phyloP scores from a whole-genome alignment of 2,329 filamentous ascomycete genomes.

The Penicillium crustosum region DNA sequence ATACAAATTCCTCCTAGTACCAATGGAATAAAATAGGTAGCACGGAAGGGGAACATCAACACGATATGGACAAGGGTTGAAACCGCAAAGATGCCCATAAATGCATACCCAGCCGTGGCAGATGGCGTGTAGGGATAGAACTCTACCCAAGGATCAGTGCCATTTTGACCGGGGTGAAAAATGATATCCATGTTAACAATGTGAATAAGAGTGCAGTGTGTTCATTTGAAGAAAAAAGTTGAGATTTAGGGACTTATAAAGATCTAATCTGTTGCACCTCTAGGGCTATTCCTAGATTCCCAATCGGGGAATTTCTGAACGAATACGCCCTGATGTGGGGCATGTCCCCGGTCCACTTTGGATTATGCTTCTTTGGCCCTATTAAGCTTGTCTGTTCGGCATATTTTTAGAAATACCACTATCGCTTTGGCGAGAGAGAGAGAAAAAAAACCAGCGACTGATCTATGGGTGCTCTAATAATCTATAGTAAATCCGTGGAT shows the following conservation, averaged over 20 bases:
- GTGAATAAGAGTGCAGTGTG: neutral
- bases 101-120: constrained; percentile 35
- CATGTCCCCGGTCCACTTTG: neutral
- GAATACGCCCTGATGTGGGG: constrained; percentile 28
- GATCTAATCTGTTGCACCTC: neutral
- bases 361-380: constrained; percentile 1
- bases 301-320: constrained; percentile 27
- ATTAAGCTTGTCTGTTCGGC: neutral
- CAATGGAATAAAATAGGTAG: constrained; percentile 41
- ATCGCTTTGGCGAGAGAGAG: neutral
- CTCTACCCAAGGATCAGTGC: constrained; percentile 33
- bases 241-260: neutral
- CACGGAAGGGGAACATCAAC: constrained; percentile 32
- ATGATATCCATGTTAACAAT: constrained; percentile 32
- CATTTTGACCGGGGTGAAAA: constrained; percentile 33
- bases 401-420: neutral
- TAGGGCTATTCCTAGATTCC: constrained; percentile 14
- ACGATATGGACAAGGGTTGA: constrained; percentile 32
- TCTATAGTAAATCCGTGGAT: neutral
- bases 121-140: constrained; percentile 42
- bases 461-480: neutral
- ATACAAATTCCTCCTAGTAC: constrained; percentile 40
- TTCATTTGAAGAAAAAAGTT: neutral
- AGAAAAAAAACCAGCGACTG: neutral
- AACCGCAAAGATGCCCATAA: constrained; percentile 37